Evolutionary conservation across 495 filamentous ascomycete species (phyloP).

Genomic region (Xylaria intraflava): DNA sequence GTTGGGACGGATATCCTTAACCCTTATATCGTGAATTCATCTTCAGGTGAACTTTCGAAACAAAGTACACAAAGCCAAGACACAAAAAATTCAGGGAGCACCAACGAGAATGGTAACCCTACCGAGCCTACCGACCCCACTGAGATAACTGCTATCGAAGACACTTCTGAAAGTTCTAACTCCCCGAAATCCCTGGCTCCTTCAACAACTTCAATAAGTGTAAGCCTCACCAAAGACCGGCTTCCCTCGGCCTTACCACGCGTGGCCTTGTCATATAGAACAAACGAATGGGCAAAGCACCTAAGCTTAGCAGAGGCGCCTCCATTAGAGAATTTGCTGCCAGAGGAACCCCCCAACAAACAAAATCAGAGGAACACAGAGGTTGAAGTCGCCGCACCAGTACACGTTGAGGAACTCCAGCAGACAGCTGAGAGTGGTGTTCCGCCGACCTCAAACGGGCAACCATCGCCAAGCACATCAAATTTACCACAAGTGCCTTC

Average conservation of each 20-base stretch:
- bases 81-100: conserved; percentile 11
- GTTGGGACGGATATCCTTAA: conserved; percentile 24
- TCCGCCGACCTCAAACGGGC: conserved; percentile 31
- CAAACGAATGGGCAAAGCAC: conserved; percentile 96
- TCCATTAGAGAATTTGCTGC: conserved; percentile 55
- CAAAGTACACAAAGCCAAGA: conserved; percentile 14
- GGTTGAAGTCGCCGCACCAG: conserved; percentile 51
- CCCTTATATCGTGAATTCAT: conserved; percentile 9
- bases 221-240: conserved; percentile 41
- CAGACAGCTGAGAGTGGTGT: conserved; percentile 56
- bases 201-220: conserved; percentile 36
- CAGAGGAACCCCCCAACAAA: conserved; percentile 30
- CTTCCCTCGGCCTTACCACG: conserved; percentile 56
- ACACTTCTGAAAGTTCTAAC: conserved; percentile 20
- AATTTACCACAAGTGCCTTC: conserved; percentile 24
- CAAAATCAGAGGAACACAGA: conserved; percentile 14
- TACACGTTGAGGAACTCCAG: conserved; percentile 60
- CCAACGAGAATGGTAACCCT: conserved; percentile 10
- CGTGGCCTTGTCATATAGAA: conserved; percentile 75
- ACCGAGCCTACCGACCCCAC: conserved; percentile 4
- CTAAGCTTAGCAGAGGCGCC: conserved; percentile 69
- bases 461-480: conserved; percentile 30
- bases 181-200: conserved; percentile 23
- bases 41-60: conserved; percentile 12
- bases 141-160: conserved; percentile 8